phyloP scores from a whole-genome alignment of 2,329 filamentous ascomycete genomes.

The Hymenoscyphus albidus region DNA sequence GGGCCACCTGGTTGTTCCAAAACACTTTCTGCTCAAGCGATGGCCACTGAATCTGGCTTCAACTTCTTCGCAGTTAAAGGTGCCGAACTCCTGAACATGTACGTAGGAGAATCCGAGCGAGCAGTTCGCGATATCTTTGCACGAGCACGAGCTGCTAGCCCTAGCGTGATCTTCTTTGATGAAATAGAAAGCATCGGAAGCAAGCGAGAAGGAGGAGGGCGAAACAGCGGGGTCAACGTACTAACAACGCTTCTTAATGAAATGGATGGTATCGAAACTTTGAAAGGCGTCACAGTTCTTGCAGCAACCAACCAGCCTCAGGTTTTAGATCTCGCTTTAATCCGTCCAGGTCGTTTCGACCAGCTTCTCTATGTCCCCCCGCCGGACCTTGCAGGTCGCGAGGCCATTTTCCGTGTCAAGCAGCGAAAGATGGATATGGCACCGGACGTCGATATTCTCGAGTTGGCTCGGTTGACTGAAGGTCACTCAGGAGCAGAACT shows the following conservation, averaged over 20 bases:
- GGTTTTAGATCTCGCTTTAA: constrained; percentile 76
- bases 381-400: constrained; percentile 67
- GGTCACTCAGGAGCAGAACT: constrained; percentile 88
- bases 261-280: constrained; percentile 88
- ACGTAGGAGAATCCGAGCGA: constrained; percentile 90
- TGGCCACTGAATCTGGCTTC: constrained; percentile 84
- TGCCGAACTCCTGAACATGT: constrained; percentile 91
- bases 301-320: constrained; percentile 91
- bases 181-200: constrained; percentile 81
- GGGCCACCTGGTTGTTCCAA: constrained; percentile 94
- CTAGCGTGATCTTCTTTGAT: constrained; percentile 95
- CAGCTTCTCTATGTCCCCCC: constrained; percentile 81
- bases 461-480: constrained; percentile 61
- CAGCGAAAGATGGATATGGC: constrained; percentile 57
- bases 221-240: constrained; percentile 66
- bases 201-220: constrained; percentile 44
- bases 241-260: constrained; percentile 87
- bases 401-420: constrained; percentile 71
- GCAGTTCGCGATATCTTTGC: constrained; percentile 81
- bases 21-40: constrained; percentile 84
- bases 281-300: constrained; percentile 80
- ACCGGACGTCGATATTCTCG: constrained; percentile 60
- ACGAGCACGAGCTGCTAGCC: constrained; percentile 78
- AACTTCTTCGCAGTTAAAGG: constrained; percentile 96
- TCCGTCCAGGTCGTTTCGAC: constrained; percentile 83